Percentiles rank a stretch among this genome's conserved stretches.
Evolutionary conservation across 2,329 filamentous ascomycete species (phyloP).

Genomic region (Neofusicoccum ribis): DNA sequence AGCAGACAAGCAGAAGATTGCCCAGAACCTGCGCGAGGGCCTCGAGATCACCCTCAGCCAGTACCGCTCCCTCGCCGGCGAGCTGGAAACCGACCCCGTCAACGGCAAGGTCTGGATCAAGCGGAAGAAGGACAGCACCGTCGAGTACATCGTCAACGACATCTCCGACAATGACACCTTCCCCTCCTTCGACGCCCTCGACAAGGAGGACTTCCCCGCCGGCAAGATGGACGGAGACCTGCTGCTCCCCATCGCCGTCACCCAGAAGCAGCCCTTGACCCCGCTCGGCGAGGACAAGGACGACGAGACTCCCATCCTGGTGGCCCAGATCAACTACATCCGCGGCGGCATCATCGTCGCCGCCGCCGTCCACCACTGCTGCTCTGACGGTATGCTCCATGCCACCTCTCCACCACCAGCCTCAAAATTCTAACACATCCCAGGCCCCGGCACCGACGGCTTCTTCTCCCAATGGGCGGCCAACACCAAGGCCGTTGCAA

Average conservation of each 20-base stretch:
- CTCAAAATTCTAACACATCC: neutral
- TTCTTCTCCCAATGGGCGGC: slow-evolving; percentile 31
- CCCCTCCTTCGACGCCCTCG: slow-evolving; percentile 23
- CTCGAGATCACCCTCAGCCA: slow-evolving; percentile 25
- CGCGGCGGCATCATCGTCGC: slow-evolving; percentile 30
- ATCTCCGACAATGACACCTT: slow-evolving; percentile 21
- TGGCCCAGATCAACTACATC: slow-evolving; percentile 32
- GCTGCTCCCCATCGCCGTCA: slow-evolving; percentile 21
- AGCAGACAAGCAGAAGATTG: slow-evolving; percentile 9
- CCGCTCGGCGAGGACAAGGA: slow-evolving; percentile 19
- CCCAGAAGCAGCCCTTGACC: slow-evolving; percentile 20
- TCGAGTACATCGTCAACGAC: slow-evolving; percentile 23
- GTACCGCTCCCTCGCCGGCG: slow-evolving; percentile 24
- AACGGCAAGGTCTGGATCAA: slow-evolving; percentile 25
- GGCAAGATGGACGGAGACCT: slow-evolving; percentile 18
- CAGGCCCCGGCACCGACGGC: slow-evolving; percentile 28
- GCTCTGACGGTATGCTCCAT: slow-evolving; percentile 23
- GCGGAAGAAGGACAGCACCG: slow-evolving; percentile 22
- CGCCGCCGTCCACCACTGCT: slow-evolving; percentile 29
- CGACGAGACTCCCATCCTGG: slow-evolving; percentile 20
- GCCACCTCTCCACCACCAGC: neutral
- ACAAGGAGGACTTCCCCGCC: slow-evolving; percentile 24
- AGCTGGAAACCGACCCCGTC: slow-evolving; percentile 21
- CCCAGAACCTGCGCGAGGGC: slow-evolving; percentile 22
- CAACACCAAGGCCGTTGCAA: slow-evolving; percentile 25